These are phyloP conservation scores for Epichloe coenophiala DNA, from an alignment of 2,329 filamentous ascomycete genomes.

Conservation along the genomic window DNA sequence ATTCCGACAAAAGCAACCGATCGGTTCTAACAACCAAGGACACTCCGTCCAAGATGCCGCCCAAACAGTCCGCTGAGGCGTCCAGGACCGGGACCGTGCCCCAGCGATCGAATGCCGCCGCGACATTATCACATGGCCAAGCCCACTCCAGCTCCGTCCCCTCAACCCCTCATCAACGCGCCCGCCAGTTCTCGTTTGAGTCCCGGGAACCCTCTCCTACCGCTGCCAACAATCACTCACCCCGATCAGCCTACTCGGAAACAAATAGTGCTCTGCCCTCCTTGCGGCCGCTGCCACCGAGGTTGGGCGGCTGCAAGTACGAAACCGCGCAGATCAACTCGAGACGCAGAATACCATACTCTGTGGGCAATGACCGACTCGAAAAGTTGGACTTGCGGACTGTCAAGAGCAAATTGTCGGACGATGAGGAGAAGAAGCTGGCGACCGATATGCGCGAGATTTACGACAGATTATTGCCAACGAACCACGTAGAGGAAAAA, in stretches of 20 bases:
- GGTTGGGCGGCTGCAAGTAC: constrained; percentile 60
- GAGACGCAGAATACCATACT: constrained; percentile 83
- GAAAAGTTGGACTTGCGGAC: constrained; percentile 59
- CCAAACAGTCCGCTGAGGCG: constrained; percentile 25
- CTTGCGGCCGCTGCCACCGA: constrained; percentile 48
- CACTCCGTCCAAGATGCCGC: constrained; percentile 34
- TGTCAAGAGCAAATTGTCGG: constrained; percentile 55
- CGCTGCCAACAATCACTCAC: constrained; percentile 65
- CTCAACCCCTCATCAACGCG: constrained; percentile 81
- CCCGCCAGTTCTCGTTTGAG: constrained; percentile 67
- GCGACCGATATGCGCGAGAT: constrained; percentile 73
- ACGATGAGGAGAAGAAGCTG: constrained; percentile 61
- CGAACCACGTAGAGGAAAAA: constrained; percentile 61
- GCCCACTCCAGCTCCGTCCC: constrained; percentile 76
- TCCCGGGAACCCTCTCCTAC: constrained; percentile 71
- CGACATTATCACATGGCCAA: constrained; percentile 17
- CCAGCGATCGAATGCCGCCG: constrained; percentile 15
- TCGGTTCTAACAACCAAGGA: constrained; percentile 49
- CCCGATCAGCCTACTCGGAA: constrained; percentile 81
- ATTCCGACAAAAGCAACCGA: constrained; percentile 47
- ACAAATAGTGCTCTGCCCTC: constrained; percentile 63
- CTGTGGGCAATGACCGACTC: constrained; percentile 66
- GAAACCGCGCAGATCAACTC: constrained; percentile 76
- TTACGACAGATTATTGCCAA: constrained; percentile 76
- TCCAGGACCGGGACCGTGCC: constrained; percentile 18